Evolutionary conservation across 2,329 filamentous ascomycete genomes (phyloP).

Genomic region (Diaporthe citri): DNA sequence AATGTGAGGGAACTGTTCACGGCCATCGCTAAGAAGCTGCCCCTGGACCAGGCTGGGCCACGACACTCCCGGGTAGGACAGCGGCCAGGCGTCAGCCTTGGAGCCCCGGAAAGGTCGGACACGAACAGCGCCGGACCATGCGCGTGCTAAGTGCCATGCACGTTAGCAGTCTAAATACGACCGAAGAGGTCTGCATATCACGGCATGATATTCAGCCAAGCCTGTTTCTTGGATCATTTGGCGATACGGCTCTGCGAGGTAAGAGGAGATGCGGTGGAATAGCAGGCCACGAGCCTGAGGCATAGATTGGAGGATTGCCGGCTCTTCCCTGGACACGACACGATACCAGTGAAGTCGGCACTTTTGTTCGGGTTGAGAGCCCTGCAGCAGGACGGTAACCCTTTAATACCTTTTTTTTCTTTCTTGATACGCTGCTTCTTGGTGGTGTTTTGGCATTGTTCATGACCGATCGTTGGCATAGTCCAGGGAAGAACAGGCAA

Average conservation of each 20-base stretch:
- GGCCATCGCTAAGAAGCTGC: slow-evolving; percentile 96
- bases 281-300: not conserved
- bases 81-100: slow-evolving; percentile 70
- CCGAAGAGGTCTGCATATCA: slow-evolving; percentile 9
- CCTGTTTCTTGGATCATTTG: not conserved
- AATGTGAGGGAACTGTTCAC: slow-evolving; percentile 97
- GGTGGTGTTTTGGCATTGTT: slow-evolving; percentile 43
- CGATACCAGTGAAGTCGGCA: slow-evolving; percentile 44
- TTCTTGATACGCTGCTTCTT: slow-evolving; percentile 40
- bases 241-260: not conserved
- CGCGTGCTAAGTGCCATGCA: slow-evolving; percentile 60
- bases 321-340: slow-evolving; percentile 26
- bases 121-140: slow-evolving; percentile 69
- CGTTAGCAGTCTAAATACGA: not conserved
- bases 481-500: slow-evolving; percentile 37
- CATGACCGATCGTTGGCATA: slow-evolving; percentile 34
- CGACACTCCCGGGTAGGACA: slow-evolving; percentile 80
- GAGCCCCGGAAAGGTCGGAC: slow-evolving; percentile 66
- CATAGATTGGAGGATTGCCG: slow-evolving; percentile 19
- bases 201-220: not conserved
- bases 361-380: slow-evolving; percentile 45
- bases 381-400: slow-evolving; percentile 45
- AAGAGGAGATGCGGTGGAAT: not conserved
- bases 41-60: slow-evolving; percentile 94
- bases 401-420: slow-evolving; percentile 49